Conservation (phyloP, 352 stramenopile genomes). For the Globisporangium uncinulatum region DNA sequence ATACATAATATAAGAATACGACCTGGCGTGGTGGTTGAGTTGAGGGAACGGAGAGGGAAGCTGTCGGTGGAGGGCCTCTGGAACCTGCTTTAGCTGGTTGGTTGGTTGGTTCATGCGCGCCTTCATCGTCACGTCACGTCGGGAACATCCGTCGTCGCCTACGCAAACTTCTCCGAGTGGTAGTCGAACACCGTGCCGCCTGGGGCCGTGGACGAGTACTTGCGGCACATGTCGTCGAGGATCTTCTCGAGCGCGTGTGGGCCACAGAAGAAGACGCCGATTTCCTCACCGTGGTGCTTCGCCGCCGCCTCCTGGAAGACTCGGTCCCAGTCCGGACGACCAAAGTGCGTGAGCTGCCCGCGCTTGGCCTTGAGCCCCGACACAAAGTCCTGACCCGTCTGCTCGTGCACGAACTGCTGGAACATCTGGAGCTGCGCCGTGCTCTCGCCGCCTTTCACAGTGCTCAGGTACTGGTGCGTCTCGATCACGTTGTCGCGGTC, state of each 20-base stretch:
- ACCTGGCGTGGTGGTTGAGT: not conserved
- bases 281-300: conserved; percentile 56
- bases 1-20: not conserved
- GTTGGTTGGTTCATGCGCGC: not conserved
- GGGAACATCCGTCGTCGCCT: conserved; percentile 6
- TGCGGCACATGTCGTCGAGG: conserved; percentile 59
- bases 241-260: conserved; percentile 75
- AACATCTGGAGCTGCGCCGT: conserved; percentile 77
- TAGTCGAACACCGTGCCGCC: conserved; percentile 75
- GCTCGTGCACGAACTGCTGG: conserved; percentile 78
- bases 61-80: not conserved
- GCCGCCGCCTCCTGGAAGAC: conserved; percentile 49
- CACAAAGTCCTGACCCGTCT: conserved; percentile 74
- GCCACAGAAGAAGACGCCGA: conserved; percentile 87
- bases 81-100: not conserved
- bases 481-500: conserved; percentile 78
- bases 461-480: conserved; percentile 81
- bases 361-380: conserved; percentile 67
- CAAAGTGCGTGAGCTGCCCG: conserved; percentile 74
- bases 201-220: conserved; percentile 46
- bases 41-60: too few species aligned
- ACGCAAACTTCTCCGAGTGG: conserved; percentile 82
- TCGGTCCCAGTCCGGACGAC: conserved; percentile 80
- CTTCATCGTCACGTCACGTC: not conserved
- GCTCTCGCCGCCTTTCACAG: conserved; percentile 67